Evolutionary conservation across 2,329 filamentous ascomycete genomes (phyloP), one percentile per base, ranked within the genome.

Genomic region (Curvularia sp.): DNA sequence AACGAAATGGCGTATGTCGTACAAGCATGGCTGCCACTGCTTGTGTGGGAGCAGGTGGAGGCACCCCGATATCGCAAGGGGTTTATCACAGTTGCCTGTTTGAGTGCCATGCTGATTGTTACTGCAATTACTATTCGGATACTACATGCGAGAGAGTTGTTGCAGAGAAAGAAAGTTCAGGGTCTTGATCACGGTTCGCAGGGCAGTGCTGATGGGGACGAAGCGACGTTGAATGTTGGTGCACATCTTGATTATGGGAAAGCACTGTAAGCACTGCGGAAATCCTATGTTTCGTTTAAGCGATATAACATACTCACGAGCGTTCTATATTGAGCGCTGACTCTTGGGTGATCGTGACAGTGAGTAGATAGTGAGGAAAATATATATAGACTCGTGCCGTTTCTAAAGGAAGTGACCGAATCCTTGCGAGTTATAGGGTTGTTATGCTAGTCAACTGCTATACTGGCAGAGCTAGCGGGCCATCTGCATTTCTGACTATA

Each of bases 1-100:
- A 91, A 90, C 59, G 83, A 88, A 69, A 83, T 90, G 78, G 87
- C 87, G 0, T 89, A 90, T 59, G 86, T 89, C 1, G 75, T 91
- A 42, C 87, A 90, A 68, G 86, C 87, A 0, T 91, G 88, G 88
- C 71, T 91, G 41, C 89, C 89, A 6, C 80, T 89, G 30, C 70
- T 89, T 8, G 81, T 89, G 9, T 90, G 87, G 87, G 84, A 87
- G 74, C 85, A 87, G 68, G 80, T 87, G 0, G 86, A 89, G 55
- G 84, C 83, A 0, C 87, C 87, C 0, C 63, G 77, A 42, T 90
- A 89, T 55, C 78, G 76, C 0, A 89, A 88, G 65, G 87, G 87
- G 0, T 89, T 83, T 49, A 80, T 85, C 9, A 87, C 86, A 0
- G 57, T 69, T 0, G 58, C 61, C 8, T 68, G 50, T 23, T 51